Evolutionary conservation across 2,329 filamentous ascomycete species (phyloP).

Genomic region (Camptophora hylomeconis): DNA sequence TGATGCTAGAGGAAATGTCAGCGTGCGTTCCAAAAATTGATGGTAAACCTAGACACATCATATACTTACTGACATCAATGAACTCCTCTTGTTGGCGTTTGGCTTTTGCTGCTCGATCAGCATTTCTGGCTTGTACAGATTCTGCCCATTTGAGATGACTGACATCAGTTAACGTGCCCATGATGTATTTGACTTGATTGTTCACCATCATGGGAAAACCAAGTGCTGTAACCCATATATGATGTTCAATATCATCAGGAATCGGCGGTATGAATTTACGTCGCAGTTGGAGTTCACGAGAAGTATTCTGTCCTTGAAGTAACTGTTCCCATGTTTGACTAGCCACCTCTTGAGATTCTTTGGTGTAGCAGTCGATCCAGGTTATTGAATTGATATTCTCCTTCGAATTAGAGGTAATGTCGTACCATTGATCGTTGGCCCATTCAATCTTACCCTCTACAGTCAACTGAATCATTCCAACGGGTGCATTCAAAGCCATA

Average conservation of each 20-base stretch:
- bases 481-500: conserved; percentile 10
- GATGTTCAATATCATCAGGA: conserved; percentile 6
- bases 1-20: no score
- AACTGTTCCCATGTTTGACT: conserved; percentile 5
- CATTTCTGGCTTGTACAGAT: conserved; percentile 29
- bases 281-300: conserved; percentile 8
- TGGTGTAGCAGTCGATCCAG: conserved; percentile 9
- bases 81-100: conserved; percentile 52
- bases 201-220: conserved; percentile 13
- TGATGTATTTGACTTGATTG: conserved; percentile 19
- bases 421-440: conserved; percentile 12
- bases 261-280: conserved; percentile 9
- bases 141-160: conserved; percentile 15
- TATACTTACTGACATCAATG: conserved; percentile 56
- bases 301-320: conserved; percentile 4
- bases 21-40: no score
- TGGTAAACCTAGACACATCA: no score
- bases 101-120: conserved; percentile 11
- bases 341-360: conserved; percentile 3
- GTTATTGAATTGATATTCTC: conserved; percentile 9
- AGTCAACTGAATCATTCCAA: conserved; percentile 8
- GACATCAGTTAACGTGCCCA: conserved; percentile 30
- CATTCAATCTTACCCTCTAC: conserved; percentile 8
- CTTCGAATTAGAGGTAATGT: conserved; percentile 8
- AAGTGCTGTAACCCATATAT: conserved; percentile 8